Percentiles rank a stretch among this genome's conserved stretches.
Evolutionary conservation across 495 filamentous ascomycete species (phyloP).

Genomic region (Penicillium goetzii): DNA sequence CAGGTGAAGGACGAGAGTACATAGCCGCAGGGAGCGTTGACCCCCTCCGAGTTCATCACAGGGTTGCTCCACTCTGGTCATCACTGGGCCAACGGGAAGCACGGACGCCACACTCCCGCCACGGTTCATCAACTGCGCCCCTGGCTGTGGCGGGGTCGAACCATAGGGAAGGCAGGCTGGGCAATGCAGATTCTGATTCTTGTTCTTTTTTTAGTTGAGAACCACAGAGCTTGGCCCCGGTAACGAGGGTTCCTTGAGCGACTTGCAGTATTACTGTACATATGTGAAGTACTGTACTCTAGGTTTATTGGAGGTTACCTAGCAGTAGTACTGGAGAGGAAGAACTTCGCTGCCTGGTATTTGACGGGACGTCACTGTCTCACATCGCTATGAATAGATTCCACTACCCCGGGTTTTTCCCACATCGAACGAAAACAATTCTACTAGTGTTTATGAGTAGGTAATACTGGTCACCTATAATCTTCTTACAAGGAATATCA

Average conservation of each 20-base stretch:
- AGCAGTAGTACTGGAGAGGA: not conserved
- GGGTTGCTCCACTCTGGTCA: slow-evolving; percentile 3
- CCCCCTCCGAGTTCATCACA: slow-evolving; percentile 1
- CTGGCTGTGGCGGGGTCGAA: slow-evolving; percentile 13
- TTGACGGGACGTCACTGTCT: slow-evolving; percentile 4
- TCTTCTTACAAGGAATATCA: too few relatives aligned
- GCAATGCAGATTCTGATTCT: slow-evolving; percentile 8
- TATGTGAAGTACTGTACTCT: not conserved
- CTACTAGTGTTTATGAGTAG: too few relatives aligned
- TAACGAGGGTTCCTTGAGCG: not conserved
- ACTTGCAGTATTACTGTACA: not conserved
- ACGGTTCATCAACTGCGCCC: slow-evolving; percentile 9
- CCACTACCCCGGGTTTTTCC: slow-evolving; percentile 3
- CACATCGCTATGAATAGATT: slow-evolving; percentile 7
- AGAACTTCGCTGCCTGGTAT: not conserved
- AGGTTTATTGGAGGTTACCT: not conserved
- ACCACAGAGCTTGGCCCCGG: not conserved
- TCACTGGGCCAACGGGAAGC: slow-evolving; percentile 46
- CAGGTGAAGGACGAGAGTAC: slow-evolving; percentile 2
- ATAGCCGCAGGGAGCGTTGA: not conserved
- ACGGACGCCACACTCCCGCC: slow-evolving; percentile 13
- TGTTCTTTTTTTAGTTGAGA: slow-evolving; percentile 20
- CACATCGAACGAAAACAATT: not conserved
- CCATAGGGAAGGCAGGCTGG: not conserved
- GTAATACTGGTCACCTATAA: too few relatives aligned